Evolutionary conservation across 257 asterid genomes (phyloP), one percentile per base, ranked within the genome.

Genomic region (Marsdenia floribunda): DNA sequence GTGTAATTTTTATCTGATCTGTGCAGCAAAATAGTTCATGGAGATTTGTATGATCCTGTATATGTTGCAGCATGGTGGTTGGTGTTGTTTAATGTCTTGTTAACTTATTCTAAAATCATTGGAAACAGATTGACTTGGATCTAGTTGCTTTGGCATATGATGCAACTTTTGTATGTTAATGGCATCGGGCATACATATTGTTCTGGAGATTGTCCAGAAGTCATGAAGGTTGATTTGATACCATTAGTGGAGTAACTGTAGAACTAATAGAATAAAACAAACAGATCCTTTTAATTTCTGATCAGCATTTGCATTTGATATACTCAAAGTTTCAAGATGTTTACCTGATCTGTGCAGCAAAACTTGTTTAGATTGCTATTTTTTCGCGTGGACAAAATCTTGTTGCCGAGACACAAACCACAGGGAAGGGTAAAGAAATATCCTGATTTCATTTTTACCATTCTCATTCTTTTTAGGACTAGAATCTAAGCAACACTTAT

Each of bases 331-430:
- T 61, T 61, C 42, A 61, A 61, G 42, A 61, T 61, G n/a, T n/a
- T n/a, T n/a, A n/a, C n/a, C n/a, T n/a, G n/a, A n/a, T n/a, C n/a
- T n/a, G n/a, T n/a, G n/a, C n/a, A n/a, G n/a, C n/a, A n/a, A n/a
- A n/a, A n/a, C n/a, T n/a, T n/a, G n/a, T n/a, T n/a, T n/a, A n/a
- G n/a, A n/a, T n/a, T n/a, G n/a, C n/a, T n/a, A n/a, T n/a, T n/a
- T n/a, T 88, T 80, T 76, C 87, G 93, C 9, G 85, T 90, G 3
- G 91, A 86, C 70, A 75, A 73, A 80, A 50, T 83, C 68, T 68
- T 89, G 71, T 78, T 76, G 71, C 91, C 91, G 4, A 75, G 75
- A 46, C 72, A 79, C 80, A 86, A 86, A 72, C 90, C 78, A 37
- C 86, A 77, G 40, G 81, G 49, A 9, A 50, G n/a, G 80, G 76